Base-by-base conservation (phyloP, 2,329 filamentous ascomycete species). In the Dactylellina haptotyla region DNA sequence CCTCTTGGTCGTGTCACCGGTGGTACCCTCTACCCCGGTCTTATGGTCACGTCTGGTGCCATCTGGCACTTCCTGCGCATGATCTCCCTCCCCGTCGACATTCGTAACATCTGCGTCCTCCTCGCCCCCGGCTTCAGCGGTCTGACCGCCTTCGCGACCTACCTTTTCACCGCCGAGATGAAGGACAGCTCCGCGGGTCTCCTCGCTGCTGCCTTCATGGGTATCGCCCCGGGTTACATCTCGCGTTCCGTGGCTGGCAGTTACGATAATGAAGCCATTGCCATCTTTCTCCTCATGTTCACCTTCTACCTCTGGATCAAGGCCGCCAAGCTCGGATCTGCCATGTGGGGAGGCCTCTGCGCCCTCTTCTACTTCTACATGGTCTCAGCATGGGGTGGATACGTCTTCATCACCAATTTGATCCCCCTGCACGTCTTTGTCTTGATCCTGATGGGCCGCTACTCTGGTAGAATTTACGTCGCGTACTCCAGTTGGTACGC, bases 251-350 rank as follows among this genome's bases (percentile, higher is more conserved):
- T 99, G 75, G 95, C 95, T 75, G 95, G 95, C 80, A 97, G 93
- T 82, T 99, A 99, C 84, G 95, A 99, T 82, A 98, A 99, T 84
- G 95, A 99, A 84, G 95, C 95, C 77, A 99, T 99, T 84, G 93
- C 95, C 79, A 99, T 99, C 81, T 99, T 99, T 85, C 85, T 99
- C 78, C 87, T 99, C 30, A 95, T 99, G 76, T 97, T 97, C 82
- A 99, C 95, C 80, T 99, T 99, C 83, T 99, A 89, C 83, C 87
- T 99, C 59, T 99, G 95, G 95, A 97, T 99, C 84, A 98, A 98
- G 86, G 92, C 95, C 18, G 86, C 99, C 77, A 99, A 99, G 85
- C 87, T 93, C 69, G 95, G 95, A 25, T 98, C 95, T 56, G 93
- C 96, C 81, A 91, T 97, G 82, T 99, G 94, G 94, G 94, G 93